These are phyloP conservation scores for Sclerotinia spermophila DNA, from an alignment of 2,329 filamentous ascomycete species.

Conservation along the genomic window DNA sequence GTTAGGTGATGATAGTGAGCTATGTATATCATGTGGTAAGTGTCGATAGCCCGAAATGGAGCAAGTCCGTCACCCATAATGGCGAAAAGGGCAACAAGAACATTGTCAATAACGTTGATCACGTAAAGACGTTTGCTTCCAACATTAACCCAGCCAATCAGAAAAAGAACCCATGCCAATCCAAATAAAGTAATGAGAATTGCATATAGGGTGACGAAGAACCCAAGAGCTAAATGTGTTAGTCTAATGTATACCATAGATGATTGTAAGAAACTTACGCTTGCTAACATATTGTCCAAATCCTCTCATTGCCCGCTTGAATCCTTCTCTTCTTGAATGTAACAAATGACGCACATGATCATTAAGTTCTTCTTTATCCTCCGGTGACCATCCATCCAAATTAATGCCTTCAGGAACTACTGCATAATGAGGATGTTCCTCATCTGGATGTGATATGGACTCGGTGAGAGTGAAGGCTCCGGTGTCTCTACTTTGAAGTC, in stretches of 20 bases:
- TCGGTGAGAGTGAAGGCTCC: conserved; percentile 43
- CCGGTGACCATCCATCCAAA: conserved; percentile 69
- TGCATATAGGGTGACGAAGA: conserved; percentile 80
- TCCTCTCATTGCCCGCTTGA: conserved; percentile 75
- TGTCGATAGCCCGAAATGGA: conserved; percentile 75
- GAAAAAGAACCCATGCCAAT: conserved; percentile 83
- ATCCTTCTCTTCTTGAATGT: conserved; percentile 73
- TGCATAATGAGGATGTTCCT: conserved; percentile 62
- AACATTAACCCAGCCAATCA: conserved; percentile 87
- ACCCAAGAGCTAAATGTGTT: conserved; percentile 59
- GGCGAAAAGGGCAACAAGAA: conserved; percentile 67
- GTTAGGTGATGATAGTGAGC: conserved; percentile 62
- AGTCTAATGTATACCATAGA: conserved; percentile 19
- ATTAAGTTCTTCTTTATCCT: conserved; percentile 73
- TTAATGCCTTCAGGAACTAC: conserved; percentile 71
- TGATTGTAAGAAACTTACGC: conserved; percentile 46
- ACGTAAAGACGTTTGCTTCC: conserved; percentile 66
- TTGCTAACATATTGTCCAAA: conserved; percentile 75
- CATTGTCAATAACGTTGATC: conserved; percentile 67
- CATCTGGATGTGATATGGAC: conserved; percentile 64
- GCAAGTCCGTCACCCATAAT: conserved; percentile 67
- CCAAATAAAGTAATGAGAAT: conserved; percentile 80
- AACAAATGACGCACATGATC: conserved; percentile 84
- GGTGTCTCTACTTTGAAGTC: conserved; percentile 25
- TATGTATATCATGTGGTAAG: conserved; percentile 72